Conservation (phyloP, 1,139 yeast species). For the Magnusiomyces paraingens region DNA sequence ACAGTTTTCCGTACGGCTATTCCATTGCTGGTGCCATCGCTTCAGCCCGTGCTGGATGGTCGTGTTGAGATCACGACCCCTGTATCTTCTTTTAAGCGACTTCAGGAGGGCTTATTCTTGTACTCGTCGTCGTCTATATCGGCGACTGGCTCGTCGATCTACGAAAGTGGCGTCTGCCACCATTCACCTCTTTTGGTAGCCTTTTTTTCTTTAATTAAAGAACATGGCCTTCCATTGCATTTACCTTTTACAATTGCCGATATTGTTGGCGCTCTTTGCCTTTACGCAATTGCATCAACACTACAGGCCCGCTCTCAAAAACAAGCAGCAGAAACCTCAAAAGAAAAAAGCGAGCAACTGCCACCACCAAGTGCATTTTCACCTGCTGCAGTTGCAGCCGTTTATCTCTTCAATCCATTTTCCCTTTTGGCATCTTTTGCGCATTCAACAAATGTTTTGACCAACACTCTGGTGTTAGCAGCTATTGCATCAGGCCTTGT, state of each 20-base stretch:
- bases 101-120: conserved; percentile 76
- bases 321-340: conserved; percentile 21
- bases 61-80: conserved; percentile 79
- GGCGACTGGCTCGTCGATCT: conserved; percentile 53
- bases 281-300: conserved; percentile 41
- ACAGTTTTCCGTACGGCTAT: too few species aligned
- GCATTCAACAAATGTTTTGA: conserved; percentile 58
- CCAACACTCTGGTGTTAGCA: conserved; percentile 50
- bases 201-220: conserved; percentile 39
- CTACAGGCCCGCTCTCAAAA: conserved; percentile 17
- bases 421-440: conserved; percentile 60
- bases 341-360: conserved; percentile 9
- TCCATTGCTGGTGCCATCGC: conserved; percentile 7
- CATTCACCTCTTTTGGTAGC: conserved; percentile 68
- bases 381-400: conserved; percentile 36
- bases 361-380: conserved; percentile 7
- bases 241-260: conserved; percentile 40
- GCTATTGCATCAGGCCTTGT: conserved; percentile 44
- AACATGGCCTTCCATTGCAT: conserved; percentile 20
- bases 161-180: conserved; percentile 81
- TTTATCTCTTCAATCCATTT: conserved; percentile 78
- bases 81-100: conserved; percentile 54
- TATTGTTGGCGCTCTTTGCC: conserved; percentile 35
- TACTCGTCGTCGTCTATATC: conserved; percentile 27
- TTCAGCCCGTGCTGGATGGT: conserved; percentile 37